Evolutionary conservation across 2,329 filamentous ascomycete species (phyloP).

Genomic region (Trichoderma breve): DNA sequence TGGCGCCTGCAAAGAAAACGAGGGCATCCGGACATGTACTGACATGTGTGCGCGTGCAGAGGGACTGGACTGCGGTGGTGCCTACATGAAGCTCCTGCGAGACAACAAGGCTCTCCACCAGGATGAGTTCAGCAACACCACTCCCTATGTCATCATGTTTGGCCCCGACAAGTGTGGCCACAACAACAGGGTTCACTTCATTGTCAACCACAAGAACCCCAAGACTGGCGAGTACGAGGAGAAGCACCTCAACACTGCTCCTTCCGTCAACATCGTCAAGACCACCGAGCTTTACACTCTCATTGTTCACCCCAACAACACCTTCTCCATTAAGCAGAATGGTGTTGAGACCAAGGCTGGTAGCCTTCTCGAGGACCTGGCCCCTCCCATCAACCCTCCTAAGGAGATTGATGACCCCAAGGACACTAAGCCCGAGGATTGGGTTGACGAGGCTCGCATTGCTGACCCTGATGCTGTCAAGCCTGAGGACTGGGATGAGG

Average conservation of each 20-base stretch:
- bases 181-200: slow-evolving; percentile 98
- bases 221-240: slow-evolving; percentile 99
- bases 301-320: slow-evolving; percentile 95
- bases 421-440: slow-evolving; percentile 90
- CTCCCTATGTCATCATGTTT: slow-evolving; percentile 99
- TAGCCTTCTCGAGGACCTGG: slow-evolving; percentile 90
- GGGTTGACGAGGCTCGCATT: slow-evolving; percentile 93
- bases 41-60: slow-evolving; percentile 50
- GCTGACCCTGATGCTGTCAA: slow-evolving; percentile 89
- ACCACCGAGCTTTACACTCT: slow-evolving; percentile 93
- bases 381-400: slow-evolving; percentile 85
- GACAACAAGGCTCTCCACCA: slow-evolving; percentile 96
- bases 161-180: slow-evolving; percentile 98
- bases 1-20: neutral
- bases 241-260: slow-evolving; percentile 89
- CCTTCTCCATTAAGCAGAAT: slow-evolving; percentile 88
- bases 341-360: slow-evolving; percentile 85
- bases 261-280: slow-evolving; percentile 85
- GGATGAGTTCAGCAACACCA: slow-evolving; percentile 96
- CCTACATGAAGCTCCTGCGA: slow-evolving; percentile 97
- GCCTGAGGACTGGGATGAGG: slow-evolving; percentile 99
- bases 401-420: slow-evolving; percentile 94
- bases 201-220: slow-evolving; percentile 99
- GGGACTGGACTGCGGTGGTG: slow-evolving; percentile 94
- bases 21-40: neutral